Percentiles rank a stretch among this genome's conserved stretches.
Evolutionary conservation across 1,284 basidiomycete genomes (phyloP).

Genomic region (Nidula niveotomentosa): DNA sequence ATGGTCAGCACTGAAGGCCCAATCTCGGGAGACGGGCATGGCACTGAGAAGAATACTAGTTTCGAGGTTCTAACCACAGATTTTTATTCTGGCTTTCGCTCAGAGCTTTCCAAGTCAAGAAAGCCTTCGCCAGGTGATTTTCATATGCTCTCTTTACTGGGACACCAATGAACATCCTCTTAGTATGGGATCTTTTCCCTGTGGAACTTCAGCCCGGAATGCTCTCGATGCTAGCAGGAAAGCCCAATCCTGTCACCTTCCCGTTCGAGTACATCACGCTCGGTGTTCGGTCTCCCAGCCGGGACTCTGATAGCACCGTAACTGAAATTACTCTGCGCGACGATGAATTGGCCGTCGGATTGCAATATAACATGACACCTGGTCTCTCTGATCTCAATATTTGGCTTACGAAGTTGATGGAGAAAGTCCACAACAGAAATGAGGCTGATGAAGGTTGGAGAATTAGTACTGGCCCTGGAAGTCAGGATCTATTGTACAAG

Average conservation of each 20-base stretch:
- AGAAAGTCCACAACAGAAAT: slow-evolving; percentile 49
- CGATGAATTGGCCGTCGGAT: slow-evolving; percentile 52
- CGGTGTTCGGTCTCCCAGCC: slow-evolving; percentile 42
- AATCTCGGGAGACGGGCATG: no score
- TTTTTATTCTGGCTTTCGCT: slow-evolving; percentile 51
- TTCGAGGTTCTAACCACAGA: slow-evolving; percentile 32
- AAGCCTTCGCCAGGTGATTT: slow-evolving; percentile 55
- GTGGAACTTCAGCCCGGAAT: slow-evolving; percentile 75
- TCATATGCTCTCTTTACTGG: background rate
- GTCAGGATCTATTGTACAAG: slow-evolving; percentile 86
- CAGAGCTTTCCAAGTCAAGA: slow-evolving; percentile 45
- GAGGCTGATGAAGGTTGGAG: slow-evolving; percentile 61
- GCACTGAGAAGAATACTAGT: no score
- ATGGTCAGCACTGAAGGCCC: no score
- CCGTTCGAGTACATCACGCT: slow-evolving; percentile 77
- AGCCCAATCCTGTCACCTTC: slow-evolving; percentile 84
- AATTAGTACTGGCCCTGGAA: slow-evolving; percentile 75
- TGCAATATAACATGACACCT: slow-evolving; percentile 77
- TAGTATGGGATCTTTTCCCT: slow-evolving; percentile 61
- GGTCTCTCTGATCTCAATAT: slow-evolving; percentile 61
- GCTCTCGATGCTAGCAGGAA: slow-evolving; percentile 79
- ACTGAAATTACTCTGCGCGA: slow-evolving; percentile 49
- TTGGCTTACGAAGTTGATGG: slow-evolving; percentile 67
- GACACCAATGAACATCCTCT: background rate
- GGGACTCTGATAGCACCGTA: slow-evolving; percentile 22